A percentile compares a stretch with the other conserved stretches of the same genome.
phyloP scores from a whole-genome alignment of 306 rosid genomes.

The Dalbergia cochinchinensis region DNA sequence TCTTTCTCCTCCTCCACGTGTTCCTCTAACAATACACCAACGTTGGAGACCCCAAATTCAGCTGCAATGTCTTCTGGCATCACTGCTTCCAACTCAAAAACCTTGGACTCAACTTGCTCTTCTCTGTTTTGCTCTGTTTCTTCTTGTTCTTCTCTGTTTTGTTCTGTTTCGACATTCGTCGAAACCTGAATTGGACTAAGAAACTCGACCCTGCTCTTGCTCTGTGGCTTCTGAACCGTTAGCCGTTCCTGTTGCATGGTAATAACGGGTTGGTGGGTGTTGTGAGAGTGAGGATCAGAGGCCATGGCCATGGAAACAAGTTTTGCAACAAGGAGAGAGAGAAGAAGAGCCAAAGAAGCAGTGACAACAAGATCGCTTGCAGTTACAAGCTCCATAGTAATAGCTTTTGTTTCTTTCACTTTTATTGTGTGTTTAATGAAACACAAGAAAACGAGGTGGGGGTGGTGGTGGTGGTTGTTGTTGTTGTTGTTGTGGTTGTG shows the following conservation, averaged over 20 bases:
- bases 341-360: constrained; percentile 61
- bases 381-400: constrained; percentile 61
- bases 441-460: too few species aligned
- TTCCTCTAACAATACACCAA: background rate
- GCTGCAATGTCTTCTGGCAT: constrained; percentile 5
- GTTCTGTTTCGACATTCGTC: constrained; percentile 29
- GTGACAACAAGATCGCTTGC: constrained; percentile 59
- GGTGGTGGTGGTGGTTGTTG: too few species aligned
- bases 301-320: constrained; percentile 60
- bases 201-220: constrained; percentile 47
- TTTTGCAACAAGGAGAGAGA: constrained; percentile 65
- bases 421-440: background rate
- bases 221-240: constrained; percentile 42
- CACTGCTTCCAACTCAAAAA: constrained; percentile 6
- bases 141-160: background rate
- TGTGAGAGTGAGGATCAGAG: constrained; percentile 7
- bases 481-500: background rate
- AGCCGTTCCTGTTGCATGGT: constrained; percentile 29
- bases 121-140: constrained; percentile 10
- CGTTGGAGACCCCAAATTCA: background rate
- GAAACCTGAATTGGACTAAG: constrained; percentile 22
- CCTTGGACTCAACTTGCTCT: background rate
- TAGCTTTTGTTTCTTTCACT: background rate
- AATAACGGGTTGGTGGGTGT: constrained; percentile 28
- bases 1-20: background rate